Conservation (phyloP, 164 flowering plant species). For the Dillenia turbinata region DNA sequence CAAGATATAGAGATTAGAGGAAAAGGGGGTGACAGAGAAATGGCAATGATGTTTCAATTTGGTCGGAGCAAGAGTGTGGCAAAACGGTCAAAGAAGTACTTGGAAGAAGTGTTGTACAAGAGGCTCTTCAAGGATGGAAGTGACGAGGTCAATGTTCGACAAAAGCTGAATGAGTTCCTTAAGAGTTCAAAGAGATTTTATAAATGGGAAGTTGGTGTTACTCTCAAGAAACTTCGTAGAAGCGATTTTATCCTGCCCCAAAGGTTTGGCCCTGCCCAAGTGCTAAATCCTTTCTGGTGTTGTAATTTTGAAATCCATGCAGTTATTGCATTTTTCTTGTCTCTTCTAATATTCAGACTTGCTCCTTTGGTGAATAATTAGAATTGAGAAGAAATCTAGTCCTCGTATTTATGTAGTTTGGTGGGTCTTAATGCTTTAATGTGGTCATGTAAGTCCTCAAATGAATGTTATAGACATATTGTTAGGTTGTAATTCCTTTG, state of each 20-base stretch:
- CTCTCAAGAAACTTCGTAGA: slow-evolving; percentile 75
- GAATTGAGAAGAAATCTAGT: no score
- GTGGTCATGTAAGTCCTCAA: no score
- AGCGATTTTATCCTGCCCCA: slow-evolving; percentile 56
- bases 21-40: slow-evolving; percentile 6
- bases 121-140: slow-evolving; percentile 68
- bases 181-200: slow-evolving; percentile 50
- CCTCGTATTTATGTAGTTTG: no score
- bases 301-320: background rate
- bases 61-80: slow-evolving; percentile 40
- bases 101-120: slow-evolving; percentile 60
- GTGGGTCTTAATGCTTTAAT: no score
- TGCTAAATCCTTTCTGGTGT: background rate
- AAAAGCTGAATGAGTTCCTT: slow-evolving; percentile 56
- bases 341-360: background rate
- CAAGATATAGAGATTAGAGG: background rate
- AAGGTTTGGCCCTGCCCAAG: slow-evolving; percentile 38
- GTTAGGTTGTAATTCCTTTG: no score
- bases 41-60: slow-evolving; percentile 36
- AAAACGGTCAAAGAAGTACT: slow-evolving; percentile 56
- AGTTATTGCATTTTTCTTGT: background rate
- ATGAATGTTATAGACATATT: no score
- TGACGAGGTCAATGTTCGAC: slow-evolving; percentile 49
- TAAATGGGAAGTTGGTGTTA: slow-evolving; percentile 84
- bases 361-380: no score